phyloP scores from a whole-genome alignment of 2,329 filamentous ascomycete species.

The Ilyonectria sp. region DNA sequence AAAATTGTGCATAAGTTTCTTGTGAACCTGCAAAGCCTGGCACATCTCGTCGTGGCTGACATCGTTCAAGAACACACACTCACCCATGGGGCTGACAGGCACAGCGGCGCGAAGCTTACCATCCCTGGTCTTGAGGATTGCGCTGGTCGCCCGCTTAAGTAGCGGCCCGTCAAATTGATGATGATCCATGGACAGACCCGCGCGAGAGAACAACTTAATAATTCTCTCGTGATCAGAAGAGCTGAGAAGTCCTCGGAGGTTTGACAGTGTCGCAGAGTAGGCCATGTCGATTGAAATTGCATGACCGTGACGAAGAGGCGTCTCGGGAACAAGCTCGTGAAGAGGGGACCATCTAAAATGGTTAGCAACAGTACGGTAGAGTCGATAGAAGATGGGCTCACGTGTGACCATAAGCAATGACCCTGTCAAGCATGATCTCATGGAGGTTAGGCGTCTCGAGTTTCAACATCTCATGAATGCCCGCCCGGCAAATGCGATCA shows the following conservation, averaged over 20 bases:
- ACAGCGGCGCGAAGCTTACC: constrained; percentile 78
- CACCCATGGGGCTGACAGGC: constrained; percentile 74
- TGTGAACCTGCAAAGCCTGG: constrained; percentile 73
- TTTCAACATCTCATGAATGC: constrained; percentile 81
- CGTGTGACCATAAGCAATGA: constrained; percentile 83
- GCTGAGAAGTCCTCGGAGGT: constrained; percentile 72
- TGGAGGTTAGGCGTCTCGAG: constrained; percentile 82
- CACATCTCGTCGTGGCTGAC: constrained; percentile 74
- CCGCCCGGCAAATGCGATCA: constrained; percentile 77
- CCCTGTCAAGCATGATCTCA: constrained; percentile 79
- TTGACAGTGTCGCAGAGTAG: constrained; percentile 78
- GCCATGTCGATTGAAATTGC: constrained; percentile 85
- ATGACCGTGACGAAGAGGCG: constrained; percentile 79
- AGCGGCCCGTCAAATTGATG: constrained; percentile 76
- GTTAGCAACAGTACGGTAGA: not conserved
- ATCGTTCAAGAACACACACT: constrained; percentile 79
- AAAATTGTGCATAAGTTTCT: constrained; percentile 73
- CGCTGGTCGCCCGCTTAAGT: constrained; percentile 75
- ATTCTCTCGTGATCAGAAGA: constrained; percentile 73
- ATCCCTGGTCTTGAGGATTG: constrained; percentile 80
- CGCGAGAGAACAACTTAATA: constrained; percentile 78
- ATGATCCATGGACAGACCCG: constrained; percentile 81
- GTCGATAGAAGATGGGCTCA: constrained; percentile 50
- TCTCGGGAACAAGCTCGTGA: constrained; percentile 78
- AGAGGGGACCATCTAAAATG: constrained; percentile 75